Conservation (phyloP, 2,329 filamentous ascomycete species). For the Camillea tinctor region DNA sequence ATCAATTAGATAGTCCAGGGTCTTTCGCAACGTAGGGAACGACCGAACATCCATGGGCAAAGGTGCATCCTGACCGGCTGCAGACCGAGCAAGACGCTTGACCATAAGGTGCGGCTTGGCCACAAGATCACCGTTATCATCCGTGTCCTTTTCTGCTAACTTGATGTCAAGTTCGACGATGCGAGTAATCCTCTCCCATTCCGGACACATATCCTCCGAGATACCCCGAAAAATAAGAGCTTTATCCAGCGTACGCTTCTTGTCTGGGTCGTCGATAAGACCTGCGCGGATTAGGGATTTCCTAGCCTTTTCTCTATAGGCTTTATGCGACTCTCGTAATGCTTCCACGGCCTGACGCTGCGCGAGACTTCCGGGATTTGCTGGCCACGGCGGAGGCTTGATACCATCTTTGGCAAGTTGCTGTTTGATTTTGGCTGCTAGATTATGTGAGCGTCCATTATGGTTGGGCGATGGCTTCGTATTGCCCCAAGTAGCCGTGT, state of each 20-base stretch:
- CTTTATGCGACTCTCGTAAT: slow-evolving; percentile 55
- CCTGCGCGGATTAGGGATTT: slow-evolving; percentile 57
- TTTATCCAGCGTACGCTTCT: slow-evolving; percentile 59
- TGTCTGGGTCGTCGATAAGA: slow-evolving; percentile 64
- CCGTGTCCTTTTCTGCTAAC: slow-evolving; percentile 50
- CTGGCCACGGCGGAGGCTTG: slow-evolving; percentile 53
- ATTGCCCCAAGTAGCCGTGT: background rate
- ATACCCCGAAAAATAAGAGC: slow-evolving; percentile 67
- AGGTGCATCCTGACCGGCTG: slow-evolving; percentile 66
- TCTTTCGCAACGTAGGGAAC: slow-evolving; percentile 54
- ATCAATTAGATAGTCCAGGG: slow-evolving; percentile 63
- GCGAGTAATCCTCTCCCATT: slow-evolving; percentile 62
- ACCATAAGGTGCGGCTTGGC: slow-evolving; percentile 57
- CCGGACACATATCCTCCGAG: slow-evolving; percentile 68
- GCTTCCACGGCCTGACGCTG: slow-evolving; percentile 52
- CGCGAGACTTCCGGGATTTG: slow-evolving; percentile 51
- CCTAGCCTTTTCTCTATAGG: slow-evolving; percentile 57
- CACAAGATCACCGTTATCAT: slow-evolving; percentile 40
- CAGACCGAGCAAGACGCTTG: slow-evolving; percentile 66
- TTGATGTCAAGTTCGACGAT: slow-evolving; percentile 62
- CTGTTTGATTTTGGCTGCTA: slow-evolving; percentile 49
- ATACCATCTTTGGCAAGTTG: slow-evolving; percentile 56
- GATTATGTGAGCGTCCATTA: slow-evolving; percentile 21
- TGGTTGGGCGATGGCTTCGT: slow-evolving; percentile 2
- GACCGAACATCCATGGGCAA: slow-evolving; percentile 68